A percentile compares a stretch with the other conserved stretches of the same genome.
Conservation (phyloP, 768 basidiomycete genomes). For the Boletales sp. region DNA sequence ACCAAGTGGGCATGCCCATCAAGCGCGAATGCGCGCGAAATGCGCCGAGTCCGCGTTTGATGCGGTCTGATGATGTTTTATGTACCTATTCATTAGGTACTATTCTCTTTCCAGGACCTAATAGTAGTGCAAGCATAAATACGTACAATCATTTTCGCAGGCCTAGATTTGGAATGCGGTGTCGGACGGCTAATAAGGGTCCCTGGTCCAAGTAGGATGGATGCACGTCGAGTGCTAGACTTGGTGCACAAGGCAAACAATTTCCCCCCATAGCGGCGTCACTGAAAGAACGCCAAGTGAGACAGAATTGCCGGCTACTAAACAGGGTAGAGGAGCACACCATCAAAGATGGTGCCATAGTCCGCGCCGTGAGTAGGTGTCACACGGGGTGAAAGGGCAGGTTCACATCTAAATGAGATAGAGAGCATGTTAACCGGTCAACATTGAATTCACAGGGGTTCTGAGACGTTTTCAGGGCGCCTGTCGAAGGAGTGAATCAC, state of each 20-base stretch:
- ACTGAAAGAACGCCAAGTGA: conserved; percentile 3
- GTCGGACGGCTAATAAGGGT: conserved; percentile 8
- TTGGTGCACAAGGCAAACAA: neutral
- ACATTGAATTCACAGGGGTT: conserved; percentile 5
- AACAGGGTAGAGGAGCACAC: neutral
- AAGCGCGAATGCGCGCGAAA: conserved; percentile 13
- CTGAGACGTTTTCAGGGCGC: conserved; percentile 1
- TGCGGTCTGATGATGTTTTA: conserved; percentile 15
- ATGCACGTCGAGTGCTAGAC: neutral
- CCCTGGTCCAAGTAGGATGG: conserved; percentile 6
- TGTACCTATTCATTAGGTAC: conserved; percentile 3
- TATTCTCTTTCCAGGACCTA: conserved; percentile 7
- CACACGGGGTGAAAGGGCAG: conserved; percentile 9
- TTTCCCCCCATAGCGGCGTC: conserved; percentile 5
- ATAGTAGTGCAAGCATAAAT: conserved; percentile 19
- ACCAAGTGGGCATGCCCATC: conserved; percentile 11
- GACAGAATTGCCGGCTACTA: neutral
- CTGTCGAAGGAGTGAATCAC: conserved; percentile 5
- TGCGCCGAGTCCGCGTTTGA: conserved; percentile 8
- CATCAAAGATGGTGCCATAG: conserved; percentile 1
- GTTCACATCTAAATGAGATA: conserved; percentile 1
- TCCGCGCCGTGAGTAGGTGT: neutral
- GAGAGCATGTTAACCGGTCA: conserved; percentile 1
- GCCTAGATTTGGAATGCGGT: conserved; percentile 18
- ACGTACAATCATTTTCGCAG: conserved; percentile 21